Evolutionary conservation across 257 asterid genomes (phyloP).

Genomic region (Lycium barbarum): DNA sequence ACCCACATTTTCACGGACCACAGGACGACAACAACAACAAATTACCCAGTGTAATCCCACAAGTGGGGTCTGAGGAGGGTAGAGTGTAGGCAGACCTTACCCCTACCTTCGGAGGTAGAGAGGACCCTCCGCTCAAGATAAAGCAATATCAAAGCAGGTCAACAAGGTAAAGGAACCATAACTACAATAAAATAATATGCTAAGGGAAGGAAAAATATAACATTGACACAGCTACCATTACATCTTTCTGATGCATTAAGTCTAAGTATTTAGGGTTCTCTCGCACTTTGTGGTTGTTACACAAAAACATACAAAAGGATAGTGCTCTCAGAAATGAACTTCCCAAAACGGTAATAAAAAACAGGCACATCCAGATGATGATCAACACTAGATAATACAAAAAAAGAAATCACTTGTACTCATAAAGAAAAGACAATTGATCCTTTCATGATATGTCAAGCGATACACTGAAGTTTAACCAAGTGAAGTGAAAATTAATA

Average conservation of each 20-base stretch:
- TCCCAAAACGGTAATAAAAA: not conserved
- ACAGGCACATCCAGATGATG: not conserved
- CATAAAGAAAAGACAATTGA: not conserved
- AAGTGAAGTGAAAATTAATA: not conserved
- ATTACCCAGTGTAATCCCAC: too few species aligned
- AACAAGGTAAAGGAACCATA: too few species aligned
- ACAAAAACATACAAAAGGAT: not conserved
- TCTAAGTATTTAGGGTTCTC: not conserved
- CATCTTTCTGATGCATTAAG: not conserved
- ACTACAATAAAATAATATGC: too few species aligned
- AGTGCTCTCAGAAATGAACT: not conserved
- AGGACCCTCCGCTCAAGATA: too few species aligned
- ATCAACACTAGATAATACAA: not conserved
- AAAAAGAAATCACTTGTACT: not conserved
- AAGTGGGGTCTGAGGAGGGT: too few species aligned
- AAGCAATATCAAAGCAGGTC: too few species aligned
- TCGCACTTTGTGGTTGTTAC: not conserved
- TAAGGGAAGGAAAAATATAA: not conserved
- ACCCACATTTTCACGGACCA: constrained; percentile 9
- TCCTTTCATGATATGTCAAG: constrained; percentile 20
- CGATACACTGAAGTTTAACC: not conserved
- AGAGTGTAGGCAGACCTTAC: too few species aligned
- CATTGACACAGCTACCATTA: not conserved
- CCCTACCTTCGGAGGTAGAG: too few species aligned
- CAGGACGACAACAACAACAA: not conserved